phyloP scores from a whole-genome alignment of 208 protist genomes.

The Porcisia hertigi region DNA sequence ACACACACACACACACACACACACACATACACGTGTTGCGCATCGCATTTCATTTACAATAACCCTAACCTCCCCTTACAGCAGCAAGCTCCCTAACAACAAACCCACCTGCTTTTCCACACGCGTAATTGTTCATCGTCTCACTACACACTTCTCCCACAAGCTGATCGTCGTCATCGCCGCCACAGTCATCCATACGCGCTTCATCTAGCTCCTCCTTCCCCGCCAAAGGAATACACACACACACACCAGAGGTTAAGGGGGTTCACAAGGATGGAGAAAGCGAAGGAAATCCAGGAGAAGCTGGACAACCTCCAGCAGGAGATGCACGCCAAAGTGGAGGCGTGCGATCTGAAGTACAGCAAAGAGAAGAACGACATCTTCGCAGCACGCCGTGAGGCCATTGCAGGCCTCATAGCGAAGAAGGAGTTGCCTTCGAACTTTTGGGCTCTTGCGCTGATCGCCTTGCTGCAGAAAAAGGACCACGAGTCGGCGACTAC shows the following conservation, averaged over 20 bases:
- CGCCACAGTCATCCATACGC: background rate
- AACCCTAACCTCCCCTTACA: too few relatives aligned
- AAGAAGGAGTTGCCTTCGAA: conserved; percentile 44
- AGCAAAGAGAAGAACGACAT: conserved; percentile 51
- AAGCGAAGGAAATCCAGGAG: conserved; percentile 45
- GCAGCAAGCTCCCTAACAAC: too few relatives aligned
- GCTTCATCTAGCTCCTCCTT: background rate
- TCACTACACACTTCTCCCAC: background rate
- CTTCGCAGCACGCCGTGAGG: conserved; percentile 39
- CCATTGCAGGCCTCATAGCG: conserved; percentile 44
- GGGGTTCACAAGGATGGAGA: conserved; percentile 16
- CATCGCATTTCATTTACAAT: too few relatives aligned
- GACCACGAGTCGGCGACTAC: conserved; percentile 35
- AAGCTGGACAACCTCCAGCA: conserved; percentile 64
- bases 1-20: conserved; percentile 16
- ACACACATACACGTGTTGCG: background rate
- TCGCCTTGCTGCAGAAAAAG: conserved; percentile 35
- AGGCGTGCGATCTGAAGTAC: conserved; percentile 31
- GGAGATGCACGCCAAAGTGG: conserved; percentile 55
- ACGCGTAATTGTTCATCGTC: background rate
- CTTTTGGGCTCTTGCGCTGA: conserved; percentile 75
- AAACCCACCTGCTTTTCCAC: background rate
- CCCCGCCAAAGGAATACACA: background rate
- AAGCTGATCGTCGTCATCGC: background rate
- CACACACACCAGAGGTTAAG: background rate